Conservation (phyloP, 1,284 basidiomycete species). For the Pisolithus thermaeus region DNA sequence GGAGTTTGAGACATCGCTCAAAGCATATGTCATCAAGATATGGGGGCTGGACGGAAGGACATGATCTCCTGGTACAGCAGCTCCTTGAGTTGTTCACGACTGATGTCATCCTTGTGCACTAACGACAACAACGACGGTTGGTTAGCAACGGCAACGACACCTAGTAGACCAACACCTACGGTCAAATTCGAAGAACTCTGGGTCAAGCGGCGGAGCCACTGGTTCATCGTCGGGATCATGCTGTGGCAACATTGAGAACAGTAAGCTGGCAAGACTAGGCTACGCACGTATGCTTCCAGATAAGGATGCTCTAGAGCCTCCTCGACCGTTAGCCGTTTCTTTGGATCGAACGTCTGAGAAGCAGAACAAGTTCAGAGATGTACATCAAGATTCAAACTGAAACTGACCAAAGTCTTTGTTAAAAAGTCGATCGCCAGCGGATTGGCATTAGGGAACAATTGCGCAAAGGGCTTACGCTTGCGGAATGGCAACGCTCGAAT, state of each 20-base stretch:
- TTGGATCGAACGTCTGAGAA: slow-evolving; percentile 79
- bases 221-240: slow-evolving; percentile 94
- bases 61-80: slow-evolving; percentile 69
- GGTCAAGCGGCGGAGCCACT: slow-evolving; percentile 81
- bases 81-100: slow-evolving; percentile 73
- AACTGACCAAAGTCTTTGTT: slow-evolving; percentile 76
- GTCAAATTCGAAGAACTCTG: slow-evolving; percentile 93
- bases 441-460: slow-evolving; percentile 83
- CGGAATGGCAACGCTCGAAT: slow-evolving; percentile 86
- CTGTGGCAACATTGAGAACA: slow-evolving; percentile 30
- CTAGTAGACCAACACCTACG: slow-evolving; percentile 23
- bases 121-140: background rate
- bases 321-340: slow-evolving; percentile 89
- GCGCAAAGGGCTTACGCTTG: slow-evolving; percentile 72
- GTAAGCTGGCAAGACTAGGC: background rate
- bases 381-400: background rate
- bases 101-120: slow-evolving; percentile 93
- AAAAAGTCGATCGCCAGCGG: slow-evolving; percentile 88
- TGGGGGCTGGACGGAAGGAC: slow-evolving; percentile 67
- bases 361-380: background rate
- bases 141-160: background rate
- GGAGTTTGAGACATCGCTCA: background rate
- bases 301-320: slow-evolving; percentile 90
- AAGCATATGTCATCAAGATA: slow-evolving; percentile 31
- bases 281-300: slow-evolving; percentile 81